Conservation (phyloP, 139 green algal species). For the Chlamydomonas schloesseri region DNA sequence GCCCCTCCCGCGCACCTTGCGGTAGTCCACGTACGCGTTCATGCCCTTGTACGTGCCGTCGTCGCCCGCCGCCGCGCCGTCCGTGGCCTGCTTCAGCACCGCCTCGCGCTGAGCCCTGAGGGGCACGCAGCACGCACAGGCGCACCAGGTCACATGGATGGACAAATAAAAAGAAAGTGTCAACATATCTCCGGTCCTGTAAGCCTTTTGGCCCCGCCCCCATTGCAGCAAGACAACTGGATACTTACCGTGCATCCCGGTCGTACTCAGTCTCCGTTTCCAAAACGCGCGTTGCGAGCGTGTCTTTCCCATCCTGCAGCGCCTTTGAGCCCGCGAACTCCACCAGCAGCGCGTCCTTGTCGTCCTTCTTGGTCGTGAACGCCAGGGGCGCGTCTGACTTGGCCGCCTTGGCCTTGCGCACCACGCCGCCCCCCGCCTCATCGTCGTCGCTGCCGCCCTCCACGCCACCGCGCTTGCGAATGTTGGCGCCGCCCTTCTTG, state of each 20-base stretch:
- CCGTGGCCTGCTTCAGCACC: conserved; percentile 44
- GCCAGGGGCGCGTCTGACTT: conserved; percentile 57
- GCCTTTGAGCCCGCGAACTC: conserved; percentile 50
- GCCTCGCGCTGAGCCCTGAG: conserved; percentile 44
- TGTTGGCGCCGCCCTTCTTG: conserved; percentile 64
- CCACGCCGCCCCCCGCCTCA: conserved; percentile 41
- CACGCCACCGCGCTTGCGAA: conserved; percentile 75
- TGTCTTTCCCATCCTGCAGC: conserved; percentile 57
- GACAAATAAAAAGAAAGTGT: no score
- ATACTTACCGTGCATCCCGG: conserved; percentile 76
- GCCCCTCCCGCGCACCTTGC: conserved; percentile 47
- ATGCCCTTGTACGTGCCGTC: conserved; percentile 84
- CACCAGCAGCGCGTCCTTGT: conserved; percentile 43
- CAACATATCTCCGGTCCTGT: no score
- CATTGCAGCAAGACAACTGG: no score
- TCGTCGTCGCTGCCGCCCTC: conserved; percentile 33
- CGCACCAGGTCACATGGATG: no score
- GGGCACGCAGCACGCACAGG: no score
- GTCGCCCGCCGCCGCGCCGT: conserved; percentile 43
- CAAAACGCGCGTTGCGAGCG: conserved; percentile 68
- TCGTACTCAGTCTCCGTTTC: conserved; percentile 88
- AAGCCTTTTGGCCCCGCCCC: no score
- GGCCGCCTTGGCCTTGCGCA: conserved; percentile 66
- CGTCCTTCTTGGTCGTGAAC: conserved; percentile 62
- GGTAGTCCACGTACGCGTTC: conserved; percentile 86